Evolutionary conservation across 805 yeast species (phyloP).

Genomic region (Wickerhamomyces ciferrii): DNA sequence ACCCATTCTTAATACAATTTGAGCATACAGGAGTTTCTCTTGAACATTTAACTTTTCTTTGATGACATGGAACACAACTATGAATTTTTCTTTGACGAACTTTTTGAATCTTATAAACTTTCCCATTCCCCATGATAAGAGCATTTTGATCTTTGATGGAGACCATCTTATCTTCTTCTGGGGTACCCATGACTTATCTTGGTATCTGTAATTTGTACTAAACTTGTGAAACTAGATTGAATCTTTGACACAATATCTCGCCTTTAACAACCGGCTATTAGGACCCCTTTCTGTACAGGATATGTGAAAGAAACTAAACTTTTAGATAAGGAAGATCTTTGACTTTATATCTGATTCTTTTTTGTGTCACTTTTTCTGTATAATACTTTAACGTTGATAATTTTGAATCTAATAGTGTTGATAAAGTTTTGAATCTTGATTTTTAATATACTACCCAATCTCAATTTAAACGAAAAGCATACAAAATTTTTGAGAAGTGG

Average conservation of each 20-base stretch:
- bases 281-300: not conserved
- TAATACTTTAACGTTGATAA: too few species aligned
- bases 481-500: too few species aligned
- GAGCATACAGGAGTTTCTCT: constrained; percentile 46
- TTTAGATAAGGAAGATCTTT: too few species aligned
- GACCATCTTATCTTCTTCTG: constrained; percentile 14
- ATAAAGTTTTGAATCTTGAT: too few species aligned
- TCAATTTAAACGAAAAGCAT: too few species aligned
- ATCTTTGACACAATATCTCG: not conserved
- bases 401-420: too few species aligned
- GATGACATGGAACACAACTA: constrained; percentile 54
- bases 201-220: too few species aligned
- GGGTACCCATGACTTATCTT: not conserved
- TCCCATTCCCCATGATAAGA: constrained; percentile 40
- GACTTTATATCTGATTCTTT: too few species aligned
- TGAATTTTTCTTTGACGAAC: constrained; percentile 55
- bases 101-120: constrained; percentile 55
- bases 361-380: too few species aligned
- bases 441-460: too few species aligned
- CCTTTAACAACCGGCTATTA: not conserved
- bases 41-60: constrained; percentile 51
- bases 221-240: too few species aligned
- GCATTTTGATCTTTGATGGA: constrained; percentile 30
- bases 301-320: not conserved
- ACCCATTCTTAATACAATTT: constrained; percentile 40